Evolutionary conservation across 1,139 yeast species (phyloP).

Genomic region (Pichia sp.): DNA sequence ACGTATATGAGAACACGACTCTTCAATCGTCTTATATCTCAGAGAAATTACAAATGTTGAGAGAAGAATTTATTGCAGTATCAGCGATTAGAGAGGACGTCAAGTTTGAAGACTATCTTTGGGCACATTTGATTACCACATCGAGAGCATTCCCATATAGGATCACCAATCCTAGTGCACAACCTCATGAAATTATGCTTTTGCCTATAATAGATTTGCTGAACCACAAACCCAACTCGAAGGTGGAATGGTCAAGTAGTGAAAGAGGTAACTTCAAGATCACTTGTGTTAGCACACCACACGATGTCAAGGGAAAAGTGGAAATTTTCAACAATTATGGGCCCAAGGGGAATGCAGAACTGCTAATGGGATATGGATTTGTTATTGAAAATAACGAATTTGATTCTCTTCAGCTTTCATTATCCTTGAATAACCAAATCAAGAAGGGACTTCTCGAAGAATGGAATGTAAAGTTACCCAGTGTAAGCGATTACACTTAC

Average conservation of each 20-base stretch:
- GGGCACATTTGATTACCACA: slow-evolving; percentile 71
- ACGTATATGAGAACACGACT: slow-evolving; percentile 54
- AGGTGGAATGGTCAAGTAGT: slow-evolving; percentile 51
- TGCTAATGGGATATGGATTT: slow-evolving; percentile 63
- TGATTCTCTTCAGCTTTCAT: slow-evolving; percentile 43
- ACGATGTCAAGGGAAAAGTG: slow-evolving; percentile 14
- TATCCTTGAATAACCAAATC: slow-evolving; percentile 33
- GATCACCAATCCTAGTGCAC: slow-evolving; percentile 34
- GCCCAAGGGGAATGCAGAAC: slow-evolving; percentile 79
- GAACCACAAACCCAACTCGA: slow-evolving; percentile 58
- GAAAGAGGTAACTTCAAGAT: slow-evolving; percentile 11
- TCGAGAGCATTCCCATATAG: slow-evolving; percentile 77
- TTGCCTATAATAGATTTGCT: slow-evolving; percentile 72
- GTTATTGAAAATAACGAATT: slow-evolving; percentile 51
- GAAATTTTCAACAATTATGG: slow-evolving; percentile 81
- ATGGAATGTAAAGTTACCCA: slow-evolving; percentile 40
- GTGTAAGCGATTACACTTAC: slow-evolving; percentile 38
- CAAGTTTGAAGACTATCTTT: slow-evolving; percentile 54
- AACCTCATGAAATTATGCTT: slow-evolving; percentile 49
- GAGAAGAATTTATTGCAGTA: slow-evolving; percentile 13
- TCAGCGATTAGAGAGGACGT: slow-evolving; percentile 34
- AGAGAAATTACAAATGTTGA: slow-evolving; percentile 7
- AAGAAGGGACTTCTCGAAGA: slow-evolving; percentile 9
- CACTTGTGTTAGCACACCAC: background rate
- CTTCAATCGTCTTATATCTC: slow-evolving; percentile 15